Evolutionary conservation across 169 alveolate genomes (phyloP), one percentile per base, ranked within the genome.

Genomic region (Sarcocystis neurona): DNA sequence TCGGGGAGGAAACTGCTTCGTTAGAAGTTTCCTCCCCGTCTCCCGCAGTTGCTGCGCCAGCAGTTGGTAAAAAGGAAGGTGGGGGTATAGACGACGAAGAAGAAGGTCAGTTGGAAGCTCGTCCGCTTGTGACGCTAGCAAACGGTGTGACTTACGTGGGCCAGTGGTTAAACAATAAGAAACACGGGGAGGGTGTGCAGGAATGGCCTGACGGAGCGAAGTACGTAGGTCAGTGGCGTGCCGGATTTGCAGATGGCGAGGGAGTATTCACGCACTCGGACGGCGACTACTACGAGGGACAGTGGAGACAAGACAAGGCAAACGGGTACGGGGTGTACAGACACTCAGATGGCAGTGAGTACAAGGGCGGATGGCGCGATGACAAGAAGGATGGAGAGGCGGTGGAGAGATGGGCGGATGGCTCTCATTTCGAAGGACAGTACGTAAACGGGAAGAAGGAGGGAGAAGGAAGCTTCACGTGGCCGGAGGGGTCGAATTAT

Each of bases 381-480:
- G 96, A 95, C 87, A 94, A 94, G 89, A 96, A 96, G 86, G 95
- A 96, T 89, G 99, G 99, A 12, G 93, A 94, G 77, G 98, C 98
- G 32, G 79, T 91, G 1, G 97, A 97, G 91, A 90, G 88, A 0
- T 96, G 98, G 98, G 95, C 96, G 20, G 98, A 97, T 88, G 98
- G 98, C 15, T 96, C 98, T 50, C 93, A 91, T 80, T 97, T 95
- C 91, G 91, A 96, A 39, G 99, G 99, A 23, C 91, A 90, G 74
- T 97, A 95, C 91, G 94, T 85, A 56, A 78, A 94, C 72, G 98
- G 97, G 10, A 93, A 94, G 93, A 96, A 95, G 89, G 94, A 94
- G 44, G 98, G 98, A 32, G 92, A 93, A 56, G 99, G 99, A 39
- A 90, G 93, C n/a, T 94, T 96, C 91, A 79, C 94, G 47, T 96